Evolutionary conservation across 2,329 filamentous ascomycete genomes (phyloP), one percentile per base, ranked within the genome.

Genomic region (Fusarium austroafricanum): DNA sequence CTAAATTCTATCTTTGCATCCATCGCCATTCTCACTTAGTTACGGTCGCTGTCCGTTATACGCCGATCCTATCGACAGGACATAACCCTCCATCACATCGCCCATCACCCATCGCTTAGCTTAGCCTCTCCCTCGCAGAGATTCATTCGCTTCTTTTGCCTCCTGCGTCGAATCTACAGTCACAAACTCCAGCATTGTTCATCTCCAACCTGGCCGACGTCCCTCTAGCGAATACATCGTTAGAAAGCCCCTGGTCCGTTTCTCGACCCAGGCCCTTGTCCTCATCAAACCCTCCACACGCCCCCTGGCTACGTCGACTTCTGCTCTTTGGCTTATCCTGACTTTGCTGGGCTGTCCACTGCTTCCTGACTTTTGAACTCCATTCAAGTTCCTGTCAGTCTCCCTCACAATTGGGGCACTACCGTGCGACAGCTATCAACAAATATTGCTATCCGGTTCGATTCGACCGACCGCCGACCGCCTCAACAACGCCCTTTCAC

Each of bases 271-370:
- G 67, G 58, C 58, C 69, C 69, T 72, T 71, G 69, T 61, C 71
- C 64, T 73, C 69, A 70, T 72, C 69, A 73, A 73, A 72, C 68
- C 70, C 59, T 73, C 71, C 67, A 72, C 69, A 61, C 61, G 58
- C 70, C 70, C 69, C 70, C 70, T 70, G 61, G 68, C 44, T 70
- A 61, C 56, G 67, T 61, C 62, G 53, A 52, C 65, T 55, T 58
- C 55, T 55, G 53, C 44, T 44, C 62, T 55, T 46, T 71, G 58
- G 61, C 55, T 46, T 62, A 46, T 35, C 59, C 57, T 62, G 53
- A 51, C 60, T 51, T 52, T 43, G 23, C 67, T 68, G 55, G 55
- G 58, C 33, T 54, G 58, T 52, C 47, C 63, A 65, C 45, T 57
- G 43, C 67, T 70, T 70, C 55, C 59, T 46, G 63, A 62, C 65